phyloP scores from a whole-genome alignment of 495 filamentous ascomycete genomes.

The Xylaria castorea region DNA sequence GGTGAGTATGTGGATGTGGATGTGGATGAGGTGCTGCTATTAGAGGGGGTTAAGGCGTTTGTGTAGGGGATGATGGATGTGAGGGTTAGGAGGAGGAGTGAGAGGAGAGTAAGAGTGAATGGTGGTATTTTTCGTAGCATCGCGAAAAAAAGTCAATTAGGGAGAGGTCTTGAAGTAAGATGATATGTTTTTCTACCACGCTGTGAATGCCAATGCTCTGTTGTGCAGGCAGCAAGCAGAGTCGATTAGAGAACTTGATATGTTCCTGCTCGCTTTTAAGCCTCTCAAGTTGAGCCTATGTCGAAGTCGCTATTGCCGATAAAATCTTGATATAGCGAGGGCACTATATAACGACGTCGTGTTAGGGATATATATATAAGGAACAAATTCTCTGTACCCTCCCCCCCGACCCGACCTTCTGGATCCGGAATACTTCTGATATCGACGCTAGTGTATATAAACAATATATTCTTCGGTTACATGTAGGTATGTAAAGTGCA shows the following conservation, averaged over 20 bases:
- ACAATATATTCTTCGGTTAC: background rate
- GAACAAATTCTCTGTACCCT: background rate
- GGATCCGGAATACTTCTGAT: background rate
- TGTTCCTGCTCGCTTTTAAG: background rate
- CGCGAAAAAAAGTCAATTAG: background rate
- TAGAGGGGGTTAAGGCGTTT: background rate
- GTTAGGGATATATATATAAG: background rate
- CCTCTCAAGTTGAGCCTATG: background rate
- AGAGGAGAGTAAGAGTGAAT: background rate
- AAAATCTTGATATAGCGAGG: background rate
- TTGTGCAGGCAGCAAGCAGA: no score
- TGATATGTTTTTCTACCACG: background rate
- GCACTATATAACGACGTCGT: background rate
- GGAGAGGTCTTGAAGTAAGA: background rate
- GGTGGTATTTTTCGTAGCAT: background rate
- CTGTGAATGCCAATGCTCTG: background rate
- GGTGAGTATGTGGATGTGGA: conserved; percentile 20
- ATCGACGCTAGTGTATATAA: background rate
- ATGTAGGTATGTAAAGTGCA: background rate
- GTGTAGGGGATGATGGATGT: conserved; percentile 5
- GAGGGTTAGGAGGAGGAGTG: conserved; percentile 6
- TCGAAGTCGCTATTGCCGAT: background rate
- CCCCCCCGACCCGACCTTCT: background rate
- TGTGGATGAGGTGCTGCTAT: conserved; percentile 26
- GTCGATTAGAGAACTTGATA: background rate